A percentile compares a stretch with the other conserved stretches of the same genome.
phyloP scores from a whole-genome alignment of 352 stramenopile species.

The Phytophthora tentaculata region DNA sequence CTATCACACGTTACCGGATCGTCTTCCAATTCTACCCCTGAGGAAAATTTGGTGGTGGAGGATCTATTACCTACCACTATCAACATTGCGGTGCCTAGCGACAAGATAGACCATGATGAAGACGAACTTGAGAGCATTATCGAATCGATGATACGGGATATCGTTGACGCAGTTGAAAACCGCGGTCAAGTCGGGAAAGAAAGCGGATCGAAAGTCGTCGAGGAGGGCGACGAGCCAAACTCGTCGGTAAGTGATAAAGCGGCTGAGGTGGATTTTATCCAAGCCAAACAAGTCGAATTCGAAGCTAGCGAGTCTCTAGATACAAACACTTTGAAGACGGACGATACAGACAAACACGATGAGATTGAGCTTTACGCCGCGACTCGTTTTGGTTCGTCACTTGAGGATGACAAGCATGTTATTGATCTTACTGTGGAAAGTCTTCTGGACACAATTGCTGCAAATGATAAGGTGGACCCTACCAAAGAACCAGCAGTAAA shows the following conservation, averaged over 20 bases:
- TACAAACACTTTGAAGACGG: conserved; percentile 5
- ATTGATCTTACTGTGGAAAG: conserved; percentile 9
- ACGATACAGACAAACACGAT: conserved; percentile 23
- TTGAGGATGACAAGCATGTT: conserved; percentile 8
- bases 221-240: too few relatives aligned
- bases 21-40: background rate
- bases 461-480: too few relatives aligned
- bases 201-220: too few relatives aligned
- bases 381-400: background rate
- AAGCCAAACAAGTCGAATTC: too few relatives aligned
- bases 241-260: conserved; percentile 1
- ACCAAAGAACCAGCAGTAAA: too few relatives aligned
- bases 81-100: too few relatives aligned
- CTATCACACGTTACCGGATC: background rate
- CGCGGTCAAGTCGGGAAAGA: background rate
- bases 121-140: too few relatives aligned
- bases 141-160: background rate
- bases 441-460: conserved; percentile 13
- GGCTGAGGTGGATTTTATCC: too few relatives aligned
- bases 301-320: conserved; percentile 19
- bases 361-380: conserved; percentile 16
- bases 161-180: background rate
- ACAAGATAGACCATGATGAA: too few relatives aligned
- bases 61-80: background rate
- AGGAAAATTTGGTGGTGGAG: background rate